A percentile compares a stretch with the other conserved stretches of the same genome.
Evolutionary conservation across 2,329 filamentous ascomycete species (phyloP).

Genomic region (Ceratocystis albifundus): DNA sequence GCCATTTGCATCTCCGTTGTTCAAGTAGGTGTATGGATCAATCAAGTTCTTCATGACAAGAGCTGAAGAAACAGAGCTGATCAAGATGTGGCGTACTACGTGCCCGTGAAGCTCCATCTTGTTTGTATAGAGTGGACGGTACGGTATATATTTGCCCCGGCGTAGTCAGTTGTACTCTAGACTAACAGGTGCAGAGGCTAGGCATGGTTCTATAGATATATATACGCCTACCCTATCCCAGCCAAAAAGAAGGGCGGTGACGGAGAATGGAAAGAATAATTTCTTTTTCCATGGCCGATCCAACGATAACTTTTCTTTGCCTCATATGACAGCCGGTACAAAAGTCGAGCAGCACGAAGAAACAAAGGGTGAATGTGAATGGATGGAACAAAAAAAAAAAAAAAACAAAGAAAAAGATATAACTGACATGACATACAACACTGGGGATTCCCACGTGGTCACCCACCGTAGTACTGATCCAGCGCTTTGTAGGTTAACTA

Average conservation of each 20-base stretch:
- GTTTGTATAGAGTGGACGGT: neutral
- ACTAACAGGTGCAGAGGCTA: too few relatives aligned
- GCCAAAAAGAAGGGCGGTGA: too few relatives aligned
- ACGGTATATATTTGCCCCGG: neutral
- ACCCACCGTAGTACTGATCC: slow-evolving; percentile 2
- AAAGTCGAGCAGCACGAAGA: neutral
- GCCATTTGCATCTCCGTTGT: neutral
- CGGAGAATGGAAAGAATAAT: too few relatives aligned
- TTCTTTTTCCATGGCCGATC: too few relatives aligned
- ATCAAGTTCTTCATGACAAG: neutral
- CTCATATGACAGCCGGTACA: neutral
- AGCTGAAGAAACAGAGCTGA: neutral
- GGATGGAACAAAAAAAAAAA: neutral
- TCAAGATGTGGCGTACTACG: neutral
- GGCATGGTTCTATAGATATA: too few relatives aligned
- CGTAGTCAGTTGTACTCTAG: too few relatives aligned
- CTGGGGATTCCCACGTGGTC: slow-evolving; percentile 3
- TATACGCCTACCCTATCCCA: too few relatives aligned
- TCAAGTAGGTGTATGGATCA: slow-evolving; percentile 1
- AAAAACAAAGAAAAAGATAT: too few relatives aligned
- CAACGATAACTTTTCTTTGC: too few relatives aligned
- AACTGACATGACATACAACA: slow-evolving; percentile 5
- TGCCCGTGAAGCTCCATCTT: neutral
- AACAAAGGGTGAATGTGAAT: neutral
- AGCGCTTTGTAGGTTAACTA: slow-evolving; percentile 12